These are phyloP conservation scores for Fomitopsis pulvina DNA, from an alignment of 768 basidiomycete species.

Conservation along the genomic window DNA sequence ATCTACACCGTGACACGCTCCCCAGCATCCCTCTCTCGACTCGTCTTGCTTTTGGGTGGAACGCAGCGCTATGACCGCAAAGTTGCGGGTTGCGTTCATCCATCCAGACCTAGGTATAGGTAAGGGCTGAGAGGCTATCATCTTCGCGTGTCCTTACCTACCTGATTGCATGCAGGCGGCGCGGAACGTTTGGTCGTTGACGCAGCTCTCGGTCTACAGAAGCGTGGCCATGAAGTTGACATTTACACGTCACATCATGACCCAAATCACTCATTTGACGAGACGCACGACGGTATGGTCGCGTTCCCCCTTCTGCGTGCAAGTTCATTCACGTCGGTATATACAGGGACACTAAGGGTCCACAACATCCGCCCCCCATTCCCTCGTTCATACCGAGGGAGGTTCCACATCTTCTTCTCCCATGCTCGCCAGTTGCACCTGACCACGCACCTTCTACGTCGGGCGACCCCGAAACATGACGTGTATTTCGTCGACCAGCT, in stretches of 20 bases:
- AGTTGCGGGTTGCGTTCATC: slow-evolving; percentile 68
- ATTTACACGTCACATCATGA: slow-evolving; percentile 95
- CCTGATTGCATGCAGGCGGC: slow-evolving; percentile 52
- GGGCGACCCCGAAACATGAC: slow-evolving; percentile 52
- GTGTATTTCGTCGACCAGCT: slow-evolving; percentile 95
- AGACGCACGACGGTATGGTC: slow-evolving; percentile 78
- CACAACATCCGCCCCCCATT: slow-evolving; percentile 68
- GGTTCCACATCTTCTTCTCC: slow-evolving; percentile 85
- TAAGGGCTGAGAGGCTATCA: slow-evolving; percentile 22
- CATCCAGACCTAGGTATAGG: slow-evolving; percentile 96
- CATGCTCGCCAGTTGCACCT: slow-evolving; percentile 87
- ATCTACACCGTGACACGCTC: no score
- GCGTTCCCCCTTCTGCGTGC: not conserved
- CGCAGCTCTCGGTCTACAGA: slow-evolving; percentile 84
- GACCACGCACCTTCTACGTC: slow-evolving; percentile 51
- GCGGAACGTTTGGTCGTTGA: slow-evolving; percentile 95
- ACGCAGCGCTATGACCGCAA: not conserved
- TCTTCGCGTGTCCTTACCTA: not conserved
- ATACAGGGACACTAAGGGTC: slow-evolving; percentile 71
- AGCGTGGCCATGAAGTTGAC: slow-evolving; percentile 76
- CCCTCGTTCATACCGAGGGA: slow-evolving; percentile 72
- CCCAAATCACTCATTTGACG: slow-evolving; percentile 82
- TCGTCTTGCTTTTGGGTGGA: no score
- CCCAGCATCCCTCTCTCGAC: no score
- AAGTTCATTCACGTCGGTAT: no score